These are phyloP conservation scores for Botryotinia convoluta DNA, from an alignment of 2,329 filamentous ascomycete species.

Conservation along the genomic window DNA sequence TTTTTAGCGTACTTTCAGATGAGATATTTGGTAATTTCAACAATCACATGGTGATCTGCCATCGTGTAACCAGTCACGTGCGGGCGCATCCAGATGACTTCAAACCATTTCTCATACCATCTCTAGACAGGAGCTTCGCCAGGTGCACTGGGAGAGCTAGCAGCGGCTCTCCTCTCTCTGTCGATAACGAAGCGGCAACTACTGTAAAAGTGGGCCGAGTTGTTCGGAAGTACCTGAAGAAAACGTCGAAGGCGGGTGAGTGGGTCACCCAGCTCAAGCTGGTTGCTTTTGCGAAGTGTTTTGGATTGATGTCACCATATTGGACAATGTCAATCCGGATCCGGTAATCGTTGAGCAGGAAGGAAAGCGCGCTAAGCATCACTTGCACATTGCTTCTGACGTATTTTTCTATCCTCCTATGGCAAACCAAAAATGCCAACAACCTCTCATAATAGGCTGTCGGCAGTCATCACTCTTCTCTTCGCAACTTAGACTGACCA, in stretches of 20 bases:
- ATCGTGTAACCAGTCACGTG: slow-evolving; percentile 60
- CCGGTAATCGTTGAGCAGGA: slow-evolving; percentile 28
- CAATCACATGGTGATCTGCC: slow-evolving; percentile 57
- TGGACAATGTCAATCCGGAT: slow-evolving; percentile 40
- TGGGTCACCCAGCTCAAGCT: slow-evolving; percentile 69
- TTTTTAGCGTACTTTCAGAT: slow-evolving; percentile 66
- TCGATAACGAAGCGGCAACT: slow-evolving; percentile 47
- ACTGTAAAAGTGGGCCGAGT: slow-evolving; percentile 51
- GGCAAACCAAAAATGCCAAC: not conserved
- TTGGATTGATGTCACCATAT: slow-evolving; percentile 61
- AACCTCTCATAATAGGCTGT: not conserved
- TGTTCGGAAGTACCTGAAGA: slow-evolving; percentile 54
- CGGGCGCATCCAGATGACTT: slow-evolving; percentile 58
- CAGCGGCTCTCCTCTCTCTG: not conserved
- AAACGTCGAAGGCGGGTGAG: slow-evolving; percentile 58
- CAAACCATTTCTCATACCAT: slow-evolving; percentile 56
- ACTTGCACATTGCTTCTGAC: slow-evolving; percentile 3
- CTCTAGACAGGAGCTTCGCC: slow-evolving; percentile 27
- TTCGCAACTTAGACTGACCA: slow-evolving; percentile 41
- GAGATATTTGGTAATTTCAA: slow-evolving; percentile 62
- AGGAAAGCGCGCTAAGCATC: too few relatives aligned
- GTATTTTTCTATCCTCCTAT: not conserved
- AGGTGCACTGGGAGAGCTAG: not conserved
- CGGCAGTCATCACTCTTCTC: slow-evolving; percentile 53
- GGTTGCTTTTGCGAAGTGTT: slow-evolving; percentile 62